Evolutionary conservation across 140 eudicot genomes (phyloP).

Genomic region (Flaveria floridana): DNA sequence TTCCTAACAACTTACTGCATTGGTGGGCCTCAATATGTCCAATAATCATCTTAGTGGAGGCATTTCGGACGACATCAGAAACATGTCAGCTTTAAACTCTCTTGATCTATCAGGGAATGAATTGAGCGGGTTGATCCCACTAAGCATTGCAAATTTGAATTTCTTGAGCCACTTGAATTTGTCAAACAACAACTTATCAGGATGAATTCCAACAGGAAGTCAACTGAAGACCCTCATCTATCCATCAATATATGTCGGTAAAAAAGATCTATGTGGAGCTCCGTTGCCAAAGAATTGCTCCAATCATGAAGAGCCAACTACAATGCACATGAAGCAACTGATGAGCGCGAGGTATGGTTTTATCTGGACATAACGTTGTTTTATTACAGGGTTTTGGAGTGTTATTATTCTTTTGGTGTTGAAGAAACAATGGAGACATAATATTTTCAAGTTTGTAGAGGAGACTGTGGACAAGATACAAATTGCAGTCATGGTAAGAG

Average conservation of each 20-base stretch:
- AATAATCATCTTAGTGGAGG: slow-evolving; percentile 35
- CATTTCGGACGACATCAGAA: slow-evolving; percentile 18
- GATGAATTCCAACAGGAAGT: slow-evolving; percentile 22
- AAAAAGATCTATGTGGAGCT: slow-evolving; percentile 42
- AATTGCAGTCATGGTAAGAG: neutral
- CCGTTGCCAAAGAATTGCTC: slow-evolving; percentile 28
- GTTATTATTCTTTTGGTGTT: slow-evolving; percentile 16
- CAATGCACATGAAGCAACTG: neutral
- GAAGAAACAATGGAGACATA: slow-evolving; percentile 26
- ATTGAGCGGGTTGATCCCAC: slow-evolving; percentile 41
- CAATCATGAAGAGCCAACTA: neutral
- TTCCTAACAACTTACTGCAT: slow-evolving; percentile 11
- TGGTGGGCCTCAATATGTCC: slow-evolving; percentile 41
- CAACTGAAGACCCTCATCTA: slow-evolving; percentile 31
- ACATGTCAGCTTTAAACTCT: slow-evolving; percentile 7
- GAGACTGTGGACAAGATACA: neutral
- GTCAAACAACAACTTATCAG: slow-evolving; percentile 27
- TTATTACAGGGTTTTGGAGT: slow-evolving; percentile 23
- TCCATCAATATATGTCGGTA: slow-evolving; percentile 32
- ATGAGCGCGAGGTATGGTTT: slow-evolving; percentile 15
- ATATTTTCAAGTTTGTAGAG: slow-evolving; percentile 14
- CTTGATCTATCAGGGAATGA: slow-evolving; percentile 44
- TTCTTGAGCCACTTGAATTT: slow-evolving; percentile 27
- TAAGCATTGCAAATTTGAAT: slow-evolving; percentile 23
- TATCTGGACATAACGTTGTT: slow-evolving; percentile 21